These are phyloP conservation scores for Vicia faba DNA, from an alignment of 306 rosid genomes.

Conservation along the genomic window DNA sequence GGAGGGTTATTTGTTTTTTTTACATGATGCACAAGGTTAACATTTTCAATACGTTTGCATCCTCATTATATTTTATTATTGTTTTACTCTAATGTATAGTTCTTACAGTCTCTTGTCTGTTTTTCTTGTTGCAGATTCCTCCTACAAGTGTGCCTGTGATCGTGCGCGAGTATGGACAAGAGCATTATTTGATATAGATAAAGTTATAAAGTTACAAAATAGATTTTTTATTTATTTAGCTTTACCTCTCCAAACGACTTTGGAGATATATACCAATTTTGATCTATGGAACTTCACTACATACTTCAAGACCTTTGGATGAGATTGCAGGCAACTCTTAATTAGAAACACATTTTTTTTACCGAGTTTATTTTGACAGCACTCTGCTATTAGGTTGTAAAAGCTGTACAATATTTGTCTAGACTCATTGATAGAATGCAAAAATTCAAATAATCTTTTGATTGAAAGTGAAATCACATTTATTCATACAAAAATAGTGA, in stretches of 20 bases:
- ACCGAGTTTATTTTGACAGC: background rate
- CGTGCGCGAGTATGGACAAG: conserved; percentile 75
- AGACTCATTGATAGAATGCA: background rate
- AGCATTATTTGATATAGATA: conserved; percentile 54
- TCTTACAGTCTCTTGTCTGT: background rate
- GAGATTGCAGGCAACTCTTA: background rate
- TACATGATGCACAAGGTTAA: background rate
- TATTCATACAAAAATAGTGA: no score
- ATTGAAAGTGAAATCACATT: no score
- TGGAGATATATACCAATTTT: conserved; percentile 7
- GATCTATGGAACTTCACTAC: conserved; percentile 3
- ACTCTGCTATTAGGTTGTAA: background rate
- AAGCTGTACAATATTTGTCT: background rate
- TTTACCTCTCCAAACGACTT: background rate
- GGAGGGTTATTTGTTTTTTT: background rate
- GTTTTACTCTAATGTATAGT: background rate
- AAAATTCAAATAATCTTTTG: no score
- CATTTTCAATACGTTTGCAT: background rate
- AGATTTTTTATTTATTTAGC: no score
- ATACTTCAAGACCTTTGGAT: background rate
- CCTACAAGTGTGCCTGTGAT: conserved; percentile 86
- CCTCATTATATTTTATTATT: background rate
- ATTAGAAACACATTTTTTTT: background rate
- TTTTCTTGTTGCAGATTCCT: conserved; percentile 60
- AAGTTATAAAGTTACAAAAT: background rate